Percentiles rank a stretch among this genome's conserved stretches.
Conservation (phyloP, 2,329 filamentous ascomycete species). For the Metarhizium guizhouense region DNA sequence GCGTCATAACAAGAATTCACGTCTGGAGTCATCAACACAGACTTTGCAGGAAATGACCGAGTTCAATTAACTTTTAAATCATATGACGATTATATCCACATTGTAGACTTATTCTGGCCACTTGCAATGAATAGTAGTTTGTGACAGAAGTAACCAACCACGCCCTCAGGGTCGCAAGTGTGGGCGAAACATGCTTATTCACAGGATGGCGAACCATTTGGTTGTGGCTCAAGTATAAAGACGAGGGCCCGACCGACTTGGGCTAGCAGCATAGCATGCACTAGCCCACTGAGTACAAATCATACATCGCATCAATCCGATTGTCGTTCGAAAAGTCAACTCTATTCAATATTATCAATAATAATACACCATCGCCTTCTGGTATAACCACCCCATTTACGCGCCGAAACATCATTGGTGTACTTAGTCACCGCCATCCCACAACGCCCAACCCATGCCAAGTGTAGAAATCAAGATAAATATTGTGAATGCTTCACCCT, state of each 20-base stretch:
- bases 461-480: background rate
- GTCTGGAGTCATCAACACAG: background rate
- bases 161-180: too few species aligned
- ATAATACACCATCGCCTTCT: background rate
- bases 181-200: too few species aligned
- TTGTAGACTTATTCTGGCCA: too few species aligned
- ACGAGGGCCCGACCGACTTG: too few species aligned
- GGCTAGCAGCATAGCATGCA: too few species aligned
- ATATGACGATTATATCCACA: too few species aligned
- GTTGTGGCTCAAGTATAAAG: too few species aligned
- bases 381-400: background rate
- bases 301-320: background rate
- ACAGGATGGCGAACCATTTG: too few species aligned
- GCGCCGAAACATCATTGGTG: background rate
- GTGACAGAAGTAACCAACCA: too few species aligned
- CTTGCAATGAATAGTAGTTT: too few species aligned
- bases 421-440: background rate
- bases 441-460: background rate
- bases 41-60: too few species aligned
- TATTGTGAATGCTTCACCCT: background rate
- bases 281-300: background rate
- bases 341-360: background rate
- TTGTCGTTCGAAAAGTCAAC: background rate
- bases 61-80: too few species aligned
- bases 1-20: background rate